Percentiles rank a stretch among this genome's conserved stretches.
Conservation (phyloP, 768 basidiomycete genomes). For the Podaxis sp. region DNA sequence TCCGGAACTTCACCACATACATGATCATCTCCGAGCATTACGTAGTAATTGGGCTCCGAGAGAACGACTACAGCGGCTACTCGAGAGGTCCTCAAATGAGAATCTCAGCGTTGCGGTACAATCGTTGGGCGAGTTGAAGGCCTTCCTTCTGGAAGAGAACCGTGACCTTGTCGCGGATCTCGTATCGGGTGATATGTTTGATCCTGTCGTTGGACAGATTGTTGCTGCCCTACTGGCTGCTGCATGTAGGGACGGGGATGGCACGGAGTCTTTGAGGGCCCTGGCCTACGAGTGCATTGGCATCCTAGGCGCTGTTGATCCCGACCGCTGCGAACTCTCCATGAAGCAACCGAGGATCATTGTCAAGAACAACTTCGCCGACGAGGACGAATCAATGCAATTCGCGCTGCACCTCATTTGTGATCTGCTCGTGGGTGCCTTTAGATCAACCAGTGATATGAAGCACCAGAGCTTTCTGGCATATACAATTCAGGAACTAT, state of each 20-base stretch:
- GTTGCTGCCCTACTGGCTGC: slow-evolving; percentile 66
- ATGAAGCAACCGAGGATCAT: slow-evolving; percentile 63
- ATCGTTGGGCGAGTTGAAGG: slow-evolving; percentile 74
- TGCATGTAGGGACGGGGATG: slow-evolving; percentile 79
- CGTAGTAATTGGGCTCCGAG: slow-evolving; percentile 53
- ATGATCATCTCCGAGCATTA: slow-evolving; percentile 39
- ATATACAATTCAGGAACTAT: slow-evolving; percentile 88
- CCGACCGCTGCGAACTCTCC: slow-evolving; percentile 81
- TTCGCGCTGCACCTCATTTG: slow-evolving; percentile 88
- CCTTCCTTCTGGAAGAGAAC: slow-evolving; percentile 53
- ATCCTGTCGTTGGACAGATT: slow-evolving; percentile 69
- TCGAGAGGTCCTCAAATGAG: slow-evolving; percentile 76
- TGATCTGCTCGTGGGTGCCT: slow-evolving; percentile 85
- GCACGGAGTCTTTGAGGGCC: slow-evolving; percentile 61
- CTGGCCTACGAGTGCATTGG: slow-evolving; percentile 90
- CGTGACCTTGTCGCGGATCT: slow-evolving; percentile 56
- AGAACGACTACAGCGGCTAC: slow-evolving; percentile 58
- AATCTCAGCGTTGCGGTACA: slow-evolving; percentile 77
- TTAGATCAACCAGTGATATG: slow-evolving; percentile 92
- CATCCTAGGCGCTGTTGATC: slow-evolving; percentile 90
- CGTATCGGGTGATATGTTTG: slow-evolving; percentile 85
- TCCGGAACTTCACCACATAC: slow-evolving; percentile 54
- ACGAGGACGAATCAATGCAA: slow-evolving; percentile 69
- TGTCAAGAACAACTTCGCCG: slow-evolving; percentile 76
- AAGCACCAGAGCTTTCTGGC: slow-evolving; percentile 88